Evolutionary conservation across 352 stramenopile species (phyloP), one percentile per base, ranked within the genome.

Genomic region (Phytophthora pisi): DNA sequence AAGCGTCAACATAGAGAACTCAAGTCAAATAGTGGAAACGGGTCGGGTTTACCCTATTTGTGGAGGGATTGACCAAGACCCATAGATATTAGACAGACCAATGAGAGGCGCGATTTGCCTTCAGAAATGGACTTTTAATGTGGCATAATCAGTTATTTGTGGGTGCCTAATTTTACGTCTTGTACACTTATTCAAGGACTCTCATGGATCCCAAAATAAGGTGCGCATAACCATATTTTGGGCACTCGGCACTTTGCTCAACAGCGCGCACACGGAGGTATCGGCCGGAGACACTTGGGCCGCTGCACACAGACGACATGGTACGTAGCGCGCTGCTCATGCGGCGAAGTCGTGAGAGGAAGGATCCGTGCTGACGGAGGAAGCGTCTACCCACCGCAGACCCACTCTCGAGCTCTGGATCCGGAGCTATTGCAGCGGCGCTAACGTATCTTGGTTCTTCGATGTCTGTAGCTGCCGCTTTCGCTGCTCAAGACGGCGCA

Each of bases 401-500:
- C 2, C 7, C 5, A 24, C 50, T 62, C 8, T 30, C 18, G 1
- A 15, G 13, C 43, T 5, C 28, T 71, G 47, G 50, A 28, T 2
- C 5, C n/a, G 40, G 30, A 51, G 31, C 40, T 64, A 62, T 64
- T 62, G 40, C 58, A 20, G 30, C 40, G 6, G 2, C 15, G 4
- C 66, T 56, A 7, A 63, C 51, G 61, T 61, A 70, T 70, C 62
- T 81, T 73, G 54, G 31, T 38, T 38, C 23, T 66, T 18, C 16
- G 10, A 8, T 18, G 10, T 45, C 20, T 62, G 45, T 81, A 94
- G 97, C 77, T 99, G 67, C 97, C 97, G 49, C 87, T 99, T 70
- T 98, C 96, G 28, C 83, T 99, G 61, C 82, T 99, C 34, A 97
- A 97, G 77, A 97, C 96, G 65, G 96, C 97, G 20, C 95, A 97